phyloP scores from a whole-genome alignment of 345 rosid species.

The Combretum micranthum region DNA sequence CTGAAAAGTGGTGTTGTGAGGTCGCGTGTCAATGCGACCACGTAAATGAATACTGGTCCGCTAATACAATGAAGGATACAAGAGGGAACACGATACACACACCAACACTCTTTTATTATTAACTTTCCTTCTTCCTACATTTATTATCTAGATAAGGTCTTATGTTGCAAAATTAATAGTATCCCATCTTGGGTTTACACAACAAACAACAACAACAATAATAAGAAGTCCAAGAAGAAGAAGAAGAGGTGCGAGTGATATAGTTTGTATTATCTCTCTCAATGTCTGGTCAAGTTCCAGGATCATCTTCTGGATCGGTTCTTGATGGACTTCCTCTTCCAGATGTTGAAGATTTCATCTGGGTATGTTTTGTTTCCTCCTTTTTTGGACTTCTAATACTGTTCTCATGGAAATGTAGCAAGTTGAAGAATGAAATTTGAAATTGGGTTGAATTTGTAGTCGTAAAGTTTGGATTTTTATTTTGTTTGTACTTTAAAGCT shows the following conservation, averaged over 20 bases:
- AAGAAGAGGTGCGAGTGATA: not conserved
- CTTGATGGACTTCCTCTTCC: conserved; percentile 51
- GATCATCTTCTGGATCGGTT: conserved; percentile 27
- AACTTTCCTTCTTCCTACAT: not conserved
- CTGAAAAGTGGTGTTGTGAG: not conserved
- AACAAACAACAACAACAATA: too few relatives aligned
- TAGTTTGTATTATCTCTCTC: not conserved
- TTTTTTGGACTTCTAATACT: not conserved
- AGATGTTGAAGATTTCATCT: conserved; percentile 54
- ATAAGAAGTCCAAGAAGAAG: not conserved
- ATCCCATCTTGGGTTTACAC: conserved; percentile 8
- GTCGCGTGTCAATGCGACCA: conserved; percentile 9
- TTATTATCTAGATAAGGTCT: not conserved
- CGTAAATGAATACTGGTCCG: conserved; percentile 55
- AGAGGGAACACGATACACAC: conserved; percentile 27
- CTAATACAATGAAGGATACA: conserved; percentile 36
- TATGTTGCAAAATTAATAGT: too few relatives aligned
- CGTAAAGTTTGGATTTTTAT: too few relatives aligned
- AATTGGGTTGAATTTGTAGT: not conserved
- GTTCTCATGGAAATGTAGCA: not conserved
- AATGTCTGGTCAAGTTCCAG: conserved; percentile 37
- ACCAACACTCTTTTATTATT: conserved; percentile 1
- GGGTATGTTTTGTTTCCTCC: conserved; percentile 27
- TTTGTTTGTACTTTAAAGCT: too few relatives aligned
- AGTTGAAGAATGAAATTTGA: not conserved